Percentiles rank a stretch among this genome's conserved stretches.
Conservation (phyloP, 176 grass and related monocot genomes). For the Olyra latifolia region DNA sequence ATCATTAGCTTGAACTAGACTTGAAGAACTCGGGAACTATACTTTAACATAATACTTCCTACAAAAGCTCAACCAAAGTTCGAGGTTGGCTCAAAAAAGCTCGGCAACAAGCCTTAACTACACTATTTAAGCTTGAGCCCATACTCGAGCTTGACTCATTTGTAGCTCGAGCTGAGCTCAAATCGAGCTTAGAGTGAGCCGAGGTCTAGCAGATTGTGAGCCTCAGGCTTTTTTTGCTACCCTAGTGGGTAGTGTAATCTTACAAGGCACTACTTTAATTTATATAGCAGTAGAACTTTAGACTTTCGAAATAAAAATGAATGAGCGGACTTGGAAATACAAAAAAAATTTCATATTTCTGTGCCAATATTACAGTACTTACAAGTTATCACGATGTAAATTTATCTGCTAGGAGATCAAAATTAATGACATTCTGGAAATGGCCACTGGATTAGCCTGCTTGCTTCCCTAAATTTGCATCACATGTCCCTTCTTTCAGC, state of each 20-base stretch:
- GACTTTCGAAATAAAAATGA: conserved; percentile 18
- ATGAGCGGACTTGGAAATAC: not conserved
- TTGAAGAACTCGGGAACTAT: no score
- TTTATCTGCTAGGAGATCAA: not conserved
- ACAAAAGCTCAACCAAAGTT: no score
- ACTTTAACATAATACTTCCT: no score
- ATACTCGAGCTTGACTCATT: no score
- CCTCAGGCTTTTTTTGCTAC: no score
- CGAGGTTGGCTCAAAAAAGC: no score
- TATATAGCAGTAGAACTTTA: not conserved
- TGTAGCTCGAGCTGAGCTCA: no score
- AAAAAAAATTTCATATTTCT: not conserved
- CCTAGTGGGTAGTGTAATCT: not conserved
- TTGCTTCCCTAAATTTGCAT: not conserved
- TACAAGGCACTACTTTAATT: not conserved
- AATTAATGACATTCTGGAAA: not conserved
- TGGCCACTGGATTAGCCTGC: not conserved
- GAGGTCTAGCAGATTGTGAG: no score
- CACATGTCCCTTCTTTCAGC: conserved; percentile 12
- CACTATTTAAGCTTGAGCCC: no score
- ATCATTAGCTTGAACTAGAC: no score
- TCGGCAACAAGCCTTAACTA: no score
- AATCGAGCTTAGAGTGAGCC: no score
- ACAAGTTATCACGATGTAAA: not conserved
- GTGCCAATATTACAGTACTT: not conserved